Base-by-base conservation (phyloP, 768 basidiomycete species). In the Suillus spraguei region DNA sequence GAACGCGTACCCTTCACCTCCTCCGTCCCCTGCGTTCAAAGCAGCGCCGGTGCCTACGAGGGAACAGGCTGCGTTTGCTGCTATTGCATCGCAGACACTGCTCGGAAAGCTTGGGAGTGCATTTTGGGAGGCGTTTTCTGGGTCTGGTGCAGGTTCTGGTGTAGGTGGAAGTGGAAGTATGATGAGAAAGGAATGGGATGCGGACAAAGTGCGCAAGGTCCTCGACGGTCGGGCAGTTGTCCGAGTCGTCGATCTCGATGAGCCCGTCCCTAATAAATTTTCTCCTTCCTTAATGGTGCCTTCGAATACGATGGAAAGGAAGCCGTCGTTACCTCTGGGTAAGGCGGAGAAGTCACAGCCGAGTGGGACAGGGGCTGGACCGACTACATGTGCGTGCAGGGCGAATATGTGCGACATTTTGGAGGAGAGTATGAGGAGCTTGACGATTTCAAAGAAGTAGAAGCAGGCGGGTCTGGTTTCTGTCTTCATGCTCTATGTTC, bases 111-210 rank as follows among this genome's bases (percentile, higher is more conserved):
- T 95, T 38, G 88, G 90, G 5, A 73, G 79, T 24, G 91, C 93
- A 50, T 95, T 95, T 78, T 92, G 93, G 90, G 92, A 94, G 66
- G 94, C 94, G 17, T 95, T 95, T 76, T 82, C 88, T n/a, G 88
- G 87, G 8, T 11, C 63, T 14, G 32, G 8, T 17, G 44, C 44
- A 13, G 44, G 46, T 24, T 47, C 42, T 0, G 49, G 49, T 50
- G 14, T 24, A 20, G 36, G 54, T 58, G 56, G 17, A 20, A 41
- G 24, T 32, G 39, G 24, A 41, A 28, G 38, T 36, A 49, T 2
- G 53, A 62, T 69, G 54, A 7, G 71, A 47, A 79, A 76, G 60
- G 67, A 77, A 32, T 83, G 80, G 85, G 91, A 94, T 71, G 82
- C 86, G 64, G 91, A 94, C 61, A 95, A 94, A 76, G 90, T 95